Evolutionary conservation across 371 early-diverging fungal genomes (phyloP), one percentile per base, ranked within the genome.

Genomic region (Smittium mucronatum): DNA sequence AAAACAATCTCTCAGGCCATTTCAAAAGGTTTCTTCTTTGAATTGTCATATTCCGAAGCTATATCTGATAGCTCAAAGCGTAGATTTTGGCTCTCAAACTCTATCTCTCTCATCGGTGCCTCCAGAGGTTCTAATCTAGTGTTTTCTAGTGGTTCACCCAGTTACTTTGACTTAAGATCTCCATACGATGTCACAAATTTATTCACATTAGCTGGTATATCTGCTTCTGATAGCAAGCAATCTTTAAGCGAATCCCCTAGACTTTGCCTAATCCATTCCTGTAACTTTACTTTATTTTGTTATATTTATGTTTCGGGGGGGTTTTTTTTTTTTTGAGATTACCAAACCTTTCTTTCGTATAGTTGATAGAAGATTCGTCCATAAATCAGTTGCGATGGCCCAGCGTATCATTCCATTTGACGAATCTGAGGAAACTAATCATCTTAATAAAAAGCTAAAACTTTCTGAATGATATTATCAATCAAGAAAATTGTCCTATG

Each of bases 91-190:
- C 74, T 93, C 32, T 80, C 83, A 36, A 93, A 93, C 63, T 89
- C 93, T 0, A 83, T 83, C 35, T 73, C 83, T 57, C 74, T 96
- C 66, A 82, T 96, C 58, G 84, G 93, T 34, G 88, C 86, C 0
- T 91, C 94, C 0, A 82, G 88, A 58, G 96, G 95, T n/a, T 83
- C 86, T 59, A 87, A 93, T 71, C 70, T 96, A n/a, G 84, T 97
- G n/a, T 76, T 94, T 68, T 81, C 90, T 2, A 89, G 92, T 70
- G 94, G 84, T 67, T 93, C 94, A 0, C 74, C 80, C 70, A 77
- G 78, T 67, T 90, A 89, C 25, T 81, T 95, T 70, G 93, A 93
- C 32, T 74, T 93, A 47, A 84, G 92, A 57, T 84, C 90, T 61
- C 89, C 93, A 1, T 84, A 87, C 57, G 97, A 97, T 76, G 80